A percentile compares a stretch with the other conserved stretches of the same genome.
Conservation (phyloP, 108 stramenopile genomes). For the Mediolabrus comicus region DNA sequence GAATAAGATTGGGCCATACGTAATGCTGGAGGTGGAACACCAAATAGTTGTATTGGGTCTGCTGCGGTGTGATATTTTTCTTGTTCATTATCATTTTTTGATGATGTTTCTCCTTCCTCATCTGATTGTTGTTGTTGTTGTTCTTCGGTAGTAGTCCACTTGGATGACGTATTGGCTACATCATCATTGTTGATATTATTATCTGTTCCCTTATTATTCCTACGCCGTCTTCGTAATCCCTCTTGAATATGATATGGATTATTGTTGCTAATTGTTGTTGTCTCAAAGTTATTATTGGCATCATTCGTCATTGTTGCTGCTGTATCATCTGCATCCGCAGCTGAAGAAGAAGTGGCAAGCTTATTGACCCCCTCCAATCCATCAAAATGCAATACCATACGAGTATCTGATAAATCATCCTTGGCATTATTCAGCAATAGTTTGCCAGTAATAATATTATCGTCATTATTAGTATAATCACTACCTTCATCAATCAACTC, state of each 20-base stretch:
- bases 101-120: constrained; percentile 1
- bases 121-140: neutral
- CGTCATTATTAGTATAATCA: neutral
- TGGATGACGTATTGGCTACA: neutral
- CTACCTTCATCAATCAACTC: neutral
- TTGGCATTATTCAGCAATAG: neutral
- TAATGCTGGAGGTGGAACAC: constrained; percentile 46
- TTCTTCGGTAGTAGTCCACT: constrained; percentile 41
- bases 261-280: neutral
- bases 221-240: constrained; percentile 3
- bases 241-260: neutral
- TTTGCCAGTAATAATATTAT: neutral
- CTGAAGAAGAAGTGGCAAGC: neutral
- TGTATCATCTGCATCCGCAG: neutral
- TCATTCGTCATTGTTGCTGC: neutral
- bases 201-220: constrained; percentile 10
- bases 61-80: constrained; percentile 13
- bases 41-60: constrained; percentile 45
- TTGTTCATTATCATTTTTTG: neutral
- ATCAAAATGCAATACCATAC: constrained; percentile 37
- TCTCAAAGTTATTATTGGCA: neutral
- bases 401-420: neutral
- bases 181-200: too few species aligned
- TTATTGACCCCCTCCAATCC: constrained; percentile 7
- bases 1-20: constrained; percentile 37